A percentile compares a stretch with the other conserved stretches of the same genome.
These are phyloP conservation scores for Penicillium griseofulvum DNA, from an alignment of 2,329 filamentous ascomycete genomes.

Conservation along the genomic window DNA sequence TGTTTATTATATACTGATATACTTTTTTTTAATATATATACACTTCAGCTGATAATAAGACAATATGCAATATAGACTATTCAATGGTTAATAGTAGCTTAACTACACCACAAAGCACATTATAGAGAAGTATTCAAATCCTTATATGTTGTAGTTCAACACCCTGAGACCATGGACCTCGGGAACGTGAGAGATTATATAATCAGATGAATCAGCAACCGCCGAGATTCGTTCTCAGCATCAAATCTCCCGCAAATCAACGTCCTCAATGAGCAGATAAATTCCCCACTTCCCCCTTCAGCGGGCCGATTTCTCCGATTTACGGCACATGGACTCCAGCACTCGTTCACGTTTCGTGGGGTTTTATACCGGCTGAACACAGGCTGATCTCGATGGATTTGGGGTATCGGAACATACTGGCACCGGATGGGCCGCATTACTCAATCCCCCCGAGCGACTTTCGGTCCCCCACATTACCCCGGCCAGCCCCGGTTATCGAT, in stretches of 20 bases:
- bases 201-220: constrained; percentile 21
- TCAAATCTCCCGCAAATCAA: constrained; percentile 8
- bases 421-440: constrained; percentile 33
- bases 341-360: constrained; percentile 24
- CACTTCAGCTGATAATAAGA: not conserved
- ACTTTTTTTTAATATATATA: too few relatives aligned
- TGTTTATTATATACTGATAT: too few relatives aligned
- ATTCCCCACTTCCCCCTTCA: not conserved
- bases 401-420: constrained; percentile 35
- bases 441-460: constrained; percentile 36
- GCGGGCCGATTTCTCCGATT: constrained; percentile 38
- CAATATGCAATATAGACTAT: not conserved
- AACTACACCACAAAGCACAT: not conserved
- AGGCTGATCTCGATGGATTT: constrained; percentile 37
- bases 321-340: constrained; percentile 33
- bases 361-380: constrained; percentile 30
- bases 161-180: not conserved
- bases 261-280: not conserved
- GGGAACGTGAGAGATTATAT: not conserved
- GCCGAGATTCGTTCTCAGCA: constrained; percentile 28
- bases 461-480: constrained; percentile 36
- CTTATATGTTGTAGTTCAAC: not conserved
- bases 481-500: constrained; percentile 30
- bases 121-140: not conserved
- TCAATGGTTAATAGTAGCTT: not conserved